phyloP scores from a whole-genome alignment of 805 yeast genomes.

The Kuraishia piskuri region DNA sequence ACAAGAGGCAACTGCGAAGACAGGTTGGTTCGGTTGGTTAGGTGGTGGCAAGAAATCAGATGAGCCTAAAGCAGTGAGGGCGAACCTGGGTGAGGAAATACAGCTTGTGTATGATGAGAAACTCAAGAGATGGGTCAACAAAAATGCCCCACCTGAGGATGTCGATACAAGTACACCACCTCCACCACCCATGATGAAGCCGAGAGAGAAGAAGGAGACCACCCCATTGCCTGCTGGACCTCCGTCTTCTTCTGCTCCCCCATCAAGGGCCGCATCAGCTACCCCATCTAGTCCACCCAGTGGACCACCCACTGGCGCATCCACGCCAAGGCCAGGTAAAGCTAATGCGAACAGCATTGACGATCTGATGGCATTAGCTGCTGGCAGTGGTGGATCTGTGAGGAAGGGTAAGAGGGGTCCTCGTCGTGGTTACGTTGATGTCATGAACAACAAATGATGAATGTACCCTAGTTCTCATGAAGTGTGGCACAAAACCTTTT shows the following conservation, averaged over 20 bases:
- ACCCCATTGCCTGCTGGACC: constrained; percentile 21
- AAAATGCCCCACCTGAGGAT: constrained; percentile 57
- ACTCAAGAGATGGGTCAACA: constrained; percentile 80
- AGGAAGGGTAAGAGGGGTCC: constrained; percentile 45
- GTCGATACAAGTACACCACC: constrained; percentile 44
- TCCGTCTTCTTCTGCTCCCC: constrained; percentile 24
- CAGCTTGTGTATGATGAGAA: constrained; percentile 75
- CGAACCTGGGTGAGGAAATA: constrained; percentile 77
- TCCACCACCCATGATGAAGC: constrained; percentile 56
- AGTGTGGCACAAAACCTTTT: too few species aligned
- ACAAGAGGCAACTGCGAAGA: constrained; percentile 11
- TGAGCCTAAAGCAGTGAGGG: constrained; percentile 70
- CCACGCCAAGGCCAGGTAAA: constrained; percentile 6
- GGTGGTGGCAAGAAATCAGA: constrained; percentile 42
- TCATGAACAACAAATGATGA: constrained; percentile 32
- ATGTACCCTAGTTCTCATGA: neutral
- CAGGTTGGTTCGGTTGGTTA: constrained; percentile 57
- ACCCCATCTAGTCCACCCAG: constrained; percentile 22
- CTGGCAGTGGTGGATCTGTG: constrained; percentile 24
- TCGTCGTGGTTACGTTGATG: constrained; percentile 56
- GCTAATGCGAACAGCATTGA: constrained; percentile 12
- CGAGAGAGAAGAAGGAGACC: constrained; percentile 25
- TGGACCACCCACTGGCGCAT: constrained; percentile 25
- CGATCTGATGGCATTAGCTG: constrained; percentile 17
- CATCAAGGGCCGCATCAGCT: constrained; percentile 22